Base-by-base conservation (phyloP, 208 protist genomes). In the Strigomonas galati region DNA sequence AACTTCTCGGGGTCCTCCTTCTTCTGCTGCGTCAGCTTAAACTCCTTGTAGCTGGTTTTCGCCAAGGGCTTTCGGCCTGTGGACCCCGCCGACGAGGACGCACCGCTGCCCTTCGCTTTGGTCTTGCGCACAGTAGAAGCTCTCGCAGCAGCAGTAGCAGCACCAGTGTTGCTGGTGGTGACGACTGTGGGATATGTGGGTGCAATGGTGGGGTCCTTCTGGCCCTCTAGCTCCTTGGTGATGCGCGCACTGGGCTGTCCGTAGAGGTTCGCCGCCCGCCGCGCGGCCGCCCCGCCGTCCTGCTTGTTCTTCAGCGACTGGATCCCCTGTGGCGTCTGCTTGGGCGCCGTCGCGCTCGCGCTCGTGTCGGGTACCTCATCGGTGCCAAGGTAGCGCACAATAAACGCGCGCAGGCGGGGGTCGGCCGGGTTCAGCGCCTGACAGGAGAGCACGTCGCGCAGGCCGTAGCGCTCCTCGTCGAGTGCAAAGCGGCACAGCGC, bases 371-470 rank as follows among this genome's bases (percentile, higher is more conserved):
- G 73, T 0, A 69, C 62, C 31, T 80, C 71, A 12, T 65, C 53
- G 6, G 74, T 59, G 37, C 78, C 78, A 37, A 95, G 76, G 76
- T 93, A 92, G 31, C 85, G 87, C 48, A 76, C 72, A 24, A 95
- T 72, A 63, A 92, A 95, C 55, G 84, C 78, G n/a, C 78, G 70
- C 26, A 95, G 82, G 1, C 71, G 59, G 9, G 80, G 81, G 58
- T 87, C 78, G n/a, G 65, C 54, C 0, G 90, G 81, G 10, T 88
- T 71, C 21, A 95, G 70, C 61, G 87, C 51, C 59, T 90, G 81
- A 63, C 86, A 93, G 12, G 90, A 93, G 23, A 95, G 71, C 17
- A 95, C 87, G 71, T 95, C 90, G 51, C 90, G 84, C 63, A 95
- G 62, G 23, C 79, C 90, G 63, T 87, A 95, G 26, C 78, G 84